phyloP scores from a whole-genome alignment of 805 yeast species.

The Sugiyamaella smithiae region DNA sequence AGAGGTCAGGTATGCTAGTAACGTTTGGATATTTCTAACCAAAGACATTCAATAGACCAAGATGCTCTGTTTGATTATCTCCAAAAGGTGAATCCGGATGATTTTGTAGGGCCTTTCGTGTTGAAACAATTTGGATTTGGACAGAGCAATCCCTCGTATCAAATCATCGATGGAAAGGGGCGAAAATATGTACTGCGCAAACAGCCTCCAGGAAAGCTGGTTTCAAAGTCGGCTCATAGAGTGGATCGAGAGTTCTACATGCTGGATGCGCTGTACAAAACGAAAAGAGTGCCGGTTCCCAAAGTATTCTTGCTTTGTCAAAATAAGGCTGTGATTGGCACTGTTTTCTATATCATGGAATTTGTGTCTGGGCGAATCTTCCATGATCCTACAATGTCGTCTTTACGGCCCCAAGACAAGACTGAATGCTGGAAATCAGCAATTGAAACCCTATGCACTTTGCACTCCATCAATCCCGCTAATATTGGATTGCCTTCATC shows the following conservation, averaged over 20 bases:
- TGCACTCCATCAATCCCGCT: slow-evolving; percentile 49
- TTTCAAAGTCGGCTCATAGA: slow-evolving; percentile 58
- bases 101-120: slow-evolving; percentile 33
- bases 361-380: slow-evolving; percentile 56
- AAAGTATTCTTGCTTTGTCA: slow-evolving; percentile 51
- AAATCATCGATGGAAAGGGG: slow-evolving; percentile 41
- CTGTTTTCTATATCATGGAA: slow-evolving; percentile 60
- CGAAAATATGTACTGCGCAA: slow-evolving; percentile 50
- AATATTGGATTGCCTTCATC: slow-evolving; percentile 45
- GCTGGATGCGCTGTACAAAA: slow-evolving; percentile 38
- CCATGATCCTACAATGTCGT: slow-evolving; percentile 50
- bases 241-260: slow-evolving; percentile 59
- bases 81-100: slow-evolving; percentile 15
- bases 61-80: slow-evolving; percentile 31
- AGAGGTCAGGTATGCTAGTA: slow-evolving; percentile 13
- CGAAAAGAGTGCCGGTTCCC: slow-evolving; percentile 53
- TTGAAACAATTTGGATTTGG: slow-evolving; percentile 58
- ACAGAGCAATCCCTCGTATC: slow-evolving; percentile 63
- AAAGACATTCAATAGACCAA: slow-evolving; percentile 32
- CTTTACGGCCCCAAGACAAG: slow-evolving; percentile 32
- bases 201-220: slow-evolving; percentile 52
- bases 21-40: background rate
- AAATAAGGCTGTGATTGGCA: slow-evolving; percentile 53
- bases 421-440: slow-evolving; percentile 46
- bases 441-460: slow-evolving; percentile 45